Conservation (phyloP, 164 flowering plant species). For the Aristolochia fimbriata region DNA sequence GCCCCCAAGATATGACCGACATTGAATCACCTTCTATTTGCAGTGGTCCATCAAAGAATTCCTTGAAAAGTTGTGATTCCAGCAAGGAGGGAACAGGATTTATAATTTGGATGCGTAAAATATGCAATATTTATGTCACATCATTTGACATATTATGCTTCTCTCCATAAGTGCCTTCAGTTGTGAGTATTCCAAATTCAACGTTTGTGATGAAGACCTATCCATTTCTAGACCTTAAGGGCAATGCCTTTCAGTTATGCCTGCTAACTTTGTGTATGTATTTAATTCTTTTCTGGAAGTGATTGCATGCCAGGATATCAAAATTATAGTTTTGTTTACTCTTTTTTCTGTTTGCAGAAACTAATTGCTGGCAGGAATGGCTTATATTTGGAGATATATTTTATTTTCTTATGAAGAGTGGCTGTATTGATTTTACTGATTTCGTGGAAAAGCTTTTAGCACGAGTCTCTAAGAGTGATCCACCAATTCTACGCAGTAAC, state of each 20-base stretch:
- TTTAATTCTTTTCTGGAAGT: neutral
- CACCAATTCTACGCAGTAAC: slow-evolving; percentile 70
- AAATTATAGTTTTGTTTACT: neutral
- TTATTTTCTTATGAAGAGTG: slow-evolving; percentile 82
- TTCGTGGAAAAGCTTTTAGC: slow-evolving; percentile 85
- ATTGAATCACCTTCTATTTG: no score
- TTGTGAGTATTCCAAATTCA: no score
- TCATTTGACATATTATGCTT: no score
- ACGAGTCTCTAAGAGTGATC: slow-evolving; percentile 55
- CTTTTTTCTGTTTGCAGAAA: slow-evolving; percentile 38
- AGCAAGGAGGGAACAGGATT: no score
- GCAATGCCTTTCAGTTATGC: neutral
- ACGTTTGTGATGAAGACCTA: no score
- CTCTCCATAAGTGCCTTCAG: no score
- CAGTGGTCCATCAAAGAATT: no score
- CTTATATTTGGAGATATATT: slow-evolving; percentile 83
- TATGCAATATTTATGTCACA: no score
- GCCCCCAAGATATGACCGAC: no score
- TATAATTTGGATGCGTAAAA: no score
- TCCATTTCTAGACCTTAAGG: neutral
- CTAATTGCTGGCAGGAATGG: slow-evolving; percentile 97
- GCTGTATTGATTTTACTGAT: slow-evolving; percentile 94
- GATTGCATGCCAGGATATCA: neutral
- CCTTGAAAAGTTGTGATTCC: no score
- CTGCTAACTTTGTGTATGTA: neutral